Base-by-base conservation (phyloP, 169 alveolate genomes). In the Theileria parva region DNA sequence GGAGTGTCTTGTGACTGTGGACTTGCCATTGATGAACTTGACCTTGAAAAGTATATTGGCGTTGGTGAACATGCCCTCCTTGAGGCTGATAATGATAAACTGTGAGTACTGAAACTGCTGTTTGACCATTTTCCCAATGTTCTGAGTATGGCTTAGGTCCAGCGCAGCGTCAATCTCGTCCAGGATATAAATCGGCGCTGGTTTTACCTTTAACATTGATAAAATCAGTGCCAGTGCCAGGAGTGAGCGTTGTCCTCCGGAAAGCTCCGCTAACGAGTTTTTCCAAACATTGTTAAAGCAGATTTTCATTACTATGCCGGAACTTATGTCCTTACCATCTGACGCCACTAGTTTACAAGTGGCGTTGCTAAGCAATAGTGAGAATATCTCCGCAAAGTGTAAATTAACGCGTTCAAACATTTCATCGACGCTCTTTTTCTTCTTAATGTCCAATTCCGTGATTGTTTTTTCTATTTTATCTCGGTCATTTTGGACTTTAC, bases 161-260 rank as follows among this genome's bases (percentile, higher is more conserved):
- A 98, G 89, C 28, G 99, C 99, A 0, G 99, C 98, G 88, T 98
- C 99, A 28, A 98, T 96, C 88, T 98, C 99, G 93, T 98, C 99
- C 53, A 98, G 94, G 75, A 98, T 97, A 93, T 98, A 98, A 77
- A 98, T 92, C 15, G 99, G 99, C 13, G 99, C 99, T 34, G 99
- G 99, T 39, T 97, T 96, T 73, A 94, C 96, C 81, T 96, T 96
- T 71, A 97, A 93, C 87, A 98, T 92, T 21, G 99, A 98, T 51
- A 98, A 86, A 66, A 98, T 95, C 68, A 97, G 93, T n/a, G 99
- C 94, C 21, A 98, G 93, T 4, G 99, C 99, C 77, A 98, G 94
- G 57, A 98, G 93, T 63, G 99, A 96, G 69, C 99, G 91, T 89
- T 97, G 98, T 1, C 99, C 99, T 39, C 99, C 99, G 34, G 96